These are phyloP conservation scores for Cystobasidium ongulense DNA, from an alignment of 768 basidiomycete species.

Conservation along the genomic window DNA sequence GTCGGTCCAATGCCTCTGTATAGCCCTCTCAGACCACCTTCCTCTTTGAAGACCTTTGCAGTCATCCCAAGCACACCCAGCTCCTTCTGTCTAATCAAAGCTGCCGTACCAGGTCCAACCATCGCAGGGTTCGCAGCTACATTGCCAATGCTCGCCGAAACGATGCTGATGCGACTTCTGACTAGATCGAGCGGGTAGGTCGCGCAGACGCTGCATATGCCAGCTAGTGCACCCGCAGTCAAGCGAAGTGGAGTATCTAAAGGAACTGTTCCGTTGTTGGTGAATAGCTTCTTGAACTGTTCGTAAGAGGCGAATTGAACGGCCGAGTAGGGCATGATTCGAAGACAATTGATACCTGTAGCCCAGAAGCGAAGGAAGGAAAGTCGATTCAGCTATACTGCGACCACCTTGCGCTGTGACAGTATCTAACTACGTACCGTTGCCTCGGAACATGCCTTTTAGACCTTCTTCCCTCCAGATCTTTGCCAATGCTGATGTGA, in stretches of 20 bases:
- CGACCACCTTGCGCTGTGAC: no score
- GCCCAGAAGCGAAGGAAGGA: slow-evolving; percentile 5
- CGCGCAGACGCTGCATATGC: slow-evolving; percentile 69
- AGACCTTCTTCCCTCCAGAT: slow-evolving; percentile 95
- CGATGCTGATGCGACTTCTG: slow-evolving; percentile 60
- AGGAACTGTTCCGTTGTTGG: slow-evolving; percentile 58
- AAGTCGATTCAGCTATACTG: slow-evolving; percentile 57
- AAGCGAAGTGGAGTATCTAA: slow-evolving; percentile 84
- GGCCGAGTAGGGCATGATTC: slow-evolving; percentile 76
- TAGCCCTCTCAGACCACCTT: slow-evolving; percentile 77
- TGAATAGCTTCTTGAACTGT: slow-evolving; percentile 56
- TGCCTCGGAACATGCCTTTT: slow-evolving; percentile 42
- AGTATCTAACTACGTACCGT: background rate
- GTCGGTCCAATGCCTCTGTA: slow-evolving; percentile 77
- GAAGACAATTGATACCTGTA: slow-evolving; percentile 59
- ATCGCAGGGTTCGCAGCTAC: background rate
- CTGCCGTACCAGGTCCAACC: slow-evolving; percentile 38
- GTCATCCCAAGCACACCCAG: slow-evolving; percentile 75
- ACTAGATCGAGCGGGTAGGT: slow-evolving; percentile 76
- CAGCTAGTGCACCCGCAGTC: slow-evolving; percentile 78
- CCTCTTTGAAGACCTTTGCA: slow-evolving; percentile 76
- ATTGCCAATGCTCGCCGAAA: slow-evolving; percentile 32
- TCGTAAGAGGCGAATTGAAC: slow-evolving; percentile 49
- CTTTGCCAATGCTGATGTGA: slow-evolving; percentile 70
- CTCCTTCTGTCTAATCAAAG: slow-evolving; percentile 47